Evolutionary conservation across 768 basidiomycete genomes (phyloP).

Genomic region (Boletus sp.): DNA sequence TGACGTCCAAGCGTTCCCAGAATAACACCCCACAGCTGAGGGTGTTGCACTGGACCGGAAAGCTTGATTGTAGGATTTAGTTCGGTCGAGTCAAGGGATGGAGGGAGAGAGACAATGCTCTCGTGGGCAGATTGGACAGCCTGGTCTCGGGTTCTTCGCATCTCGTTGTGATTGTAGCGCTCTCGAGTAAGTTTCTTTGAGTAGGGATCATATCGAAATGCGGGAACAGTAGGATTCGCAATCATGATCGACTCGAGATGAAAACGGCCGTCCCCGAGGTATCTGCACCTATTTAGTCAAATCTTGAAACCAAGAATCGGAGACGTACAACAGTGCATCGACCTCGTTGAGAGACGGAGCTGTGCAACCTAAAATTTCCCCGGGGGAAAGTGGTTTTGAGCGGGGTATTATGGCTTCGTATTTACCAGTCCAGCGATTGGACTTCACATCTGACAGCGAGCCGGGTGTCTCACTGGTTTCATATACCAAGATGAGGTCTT

Average conservation of each 20-base stretch:
- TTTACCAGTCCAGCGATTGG: slow-evolving; percentile 49
- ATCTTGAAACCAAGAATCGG: not conserved
- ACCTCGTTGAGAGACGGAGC: slow-evolving; percentile 77
- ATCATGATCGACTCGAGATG: slow-evolving; percentile 99
- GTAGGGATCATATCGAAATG: slow-evolving; percentile 98
- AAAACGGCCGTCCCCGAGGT: slow-evolving; percentile 97
- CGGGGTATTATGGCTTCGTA: slow-evolving; percentile 80
- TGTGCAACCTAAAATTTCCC: slow-evolving; percentile 96
- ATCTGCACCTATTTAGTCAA: slow-evolving; percentile 47
- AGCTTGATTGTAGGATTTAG: slow-evolving; percentile 15
- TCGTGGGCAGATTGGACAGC: slow-evolving; percentile 73
- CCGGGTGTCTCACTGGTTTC: slow-evolving; percentile 2
- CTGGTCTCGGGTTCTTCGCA: slow-evolving; percentile 69
- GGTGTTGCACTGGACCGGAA: slow-evolving; percentile 12
- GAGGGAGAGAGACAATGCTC: slow-evolving; percentile 45
- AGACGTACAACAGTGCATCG: slow-evolving; percentile 84
- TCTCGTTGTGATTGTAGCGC: slow-evolving; percentile 83
- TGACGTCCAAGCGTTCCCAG: slow-evolving; percentile 94
- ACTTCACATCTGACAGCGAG: slow-evolving; percentile 3
- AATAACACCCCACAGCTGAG: slow-evolving; percentile 78
- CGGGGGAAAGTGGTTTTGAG: slow-evolving; percentile 90
- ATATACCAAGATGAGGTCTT: slow-evolving; percentile 57
- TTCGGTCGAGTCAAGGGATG: slow-evolving; percentile 6
- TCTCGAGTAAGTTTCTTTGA: slow-evolving; percentile 96
- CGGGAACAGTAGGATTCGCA: slow-evolving; percentile 91